Conservation (phyloP, 2,329 filamentous ascomycete species). For the Teratosphaeria gauchensis region DNA sequence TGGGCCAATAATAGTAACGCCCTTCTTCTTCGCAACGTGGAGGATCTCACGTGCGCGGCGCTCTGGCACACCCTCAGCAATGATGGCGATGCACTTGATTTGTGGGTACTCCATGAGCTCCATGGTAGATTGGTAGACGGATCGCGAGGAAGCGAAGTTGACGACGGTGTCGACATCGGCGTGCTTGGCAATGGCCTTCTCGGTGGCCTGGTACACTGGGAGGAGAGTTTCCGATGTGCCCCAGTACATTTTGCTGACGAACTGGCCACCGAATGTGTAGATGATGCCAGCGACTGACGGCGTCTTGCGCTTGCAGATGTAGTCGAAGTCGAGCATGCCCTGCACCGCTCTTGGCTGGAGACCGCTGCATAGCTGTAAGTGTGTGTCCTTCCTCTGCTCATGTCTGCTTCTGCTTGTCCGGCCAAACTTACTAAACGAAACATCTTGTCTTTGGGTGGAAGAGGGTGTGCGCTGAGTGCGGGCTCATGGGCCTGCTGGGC, state of each 20-base stretch:
- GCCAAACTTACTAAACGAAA: slow-evolving; percentile 73
- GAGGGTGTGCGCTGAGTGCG: slow-evolving; percentile 76
- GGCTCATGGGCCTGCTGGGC: slow-evolving; percentile 85
- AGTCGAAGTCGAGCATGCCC: slow-evolving; percentile 88
- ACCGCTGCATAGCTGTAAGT: slow-evolving; percentile 47
- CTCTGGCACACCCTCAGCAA: slow-evolving; percentile 98
- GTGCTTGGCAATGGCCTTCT: slow-evolving; percentile 94
- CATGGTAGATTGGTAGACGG: slow-evolving; percentile 97
- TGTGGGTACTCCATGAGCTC: slow-evolving; percentile 96
- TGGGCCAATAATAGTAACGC: slow-evolving; percentile 95
- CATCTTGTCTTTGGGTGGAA: slow-evolving; percentile 99
- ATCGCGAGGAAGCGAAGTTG: slow-evolving; percentile 98
- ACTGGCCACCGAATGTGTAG: slow-evolving; percentile 99
- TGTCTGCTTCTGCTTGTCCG: neutral
- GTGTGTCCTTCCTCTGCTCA: neutral
- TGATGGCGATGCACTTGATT: slow-evolving; percentile 98
- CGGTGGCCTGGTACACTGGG: slow-evolving; percentile 90
- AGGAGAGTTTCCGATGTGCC: slow-evolving; percentile 97
- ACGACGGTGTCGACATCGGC: slow-evolving; percentile 93
- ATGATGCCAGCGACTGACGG: slow-evolving; percentile 98
- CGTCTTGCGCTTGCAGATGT: slow-evolving; percentile 98
- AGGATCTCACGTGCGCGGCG: slow-evolving; percentile 97
- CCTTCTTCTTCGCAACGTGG: slow-evolving; percentile 94
- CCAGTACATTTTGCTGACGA: slow-evolving; percentile 99
- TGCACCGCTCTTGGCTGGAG: slow-evolving; percentile 73